Evolutionary conservation across 2,329 filamentous ascomycete genomes (phyloP).

Genomic region (Fusarium aywerte): DNA sequence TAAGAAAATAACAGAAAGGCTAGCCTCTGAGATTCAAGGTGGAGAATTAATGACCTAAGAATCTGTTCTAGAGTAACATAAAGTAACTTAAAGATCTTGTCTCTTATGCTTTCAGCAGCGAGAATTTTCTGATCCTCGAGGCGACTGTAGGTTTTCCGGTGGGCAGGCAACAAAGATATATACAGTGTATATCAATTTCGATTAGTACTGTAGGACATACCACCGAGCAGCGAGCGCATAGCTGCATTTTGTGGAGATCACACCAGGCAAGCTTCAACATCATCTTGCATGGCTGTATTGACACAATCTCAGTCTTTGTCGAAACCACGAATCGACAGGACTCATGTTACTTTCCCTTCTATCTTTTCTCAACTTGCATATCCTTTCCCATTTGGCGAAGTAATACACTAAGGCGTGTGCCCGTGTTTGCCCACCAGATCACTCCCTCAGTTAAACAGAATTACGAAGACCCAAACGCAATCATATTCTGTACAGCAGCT

Average conservation of each 20-base stretch:
- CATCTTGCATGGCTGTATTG: constrained; percentile 21
- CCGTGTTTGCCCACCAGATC: constrained; percentile 6
- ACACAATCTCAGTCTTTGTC: constrained; percentile 9
- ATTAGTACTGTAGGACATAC: neutral
- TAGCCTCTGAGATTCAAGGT: too few species aligned
- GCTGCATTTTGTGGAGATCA: constrained; percentile 37
- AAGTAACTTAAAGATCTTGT: too few species aligned
- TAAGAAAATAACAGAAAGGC: too few species aligned
- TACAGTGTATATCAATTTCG: neutral
- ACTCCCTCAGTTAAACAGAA: constrained; percentile 31
- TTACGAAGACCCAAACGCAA: constrained; percentile 3
- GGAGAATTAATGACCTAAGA: too few species aligned
- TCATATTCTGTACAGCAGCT: constrained; percentile 5
- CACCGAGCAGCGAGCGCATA: constrained; percentile 26
- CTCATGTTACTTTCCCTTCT: neutral
- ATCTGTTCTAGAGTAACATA: too few species aligned
- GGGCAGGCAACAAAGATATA: too few species aligned
- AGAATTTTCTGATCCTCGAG: too few species aligned
- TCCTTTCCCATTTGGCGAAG: neutral
- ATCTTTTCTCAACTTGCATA: neutral
- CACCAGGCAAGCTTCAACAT: constrained; percentile 23
- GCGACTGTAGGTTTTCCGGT: too few species aligned
- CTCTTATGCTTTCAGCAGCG: too few species aligned
- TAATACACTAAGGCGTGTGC: constrained; percentile 14
- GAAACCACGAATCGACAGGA: constrained; percentile 1